phyloP scores from a whole-genome alignment of 805 yeast genomes.

The Limtongia smithiae region DNA sequence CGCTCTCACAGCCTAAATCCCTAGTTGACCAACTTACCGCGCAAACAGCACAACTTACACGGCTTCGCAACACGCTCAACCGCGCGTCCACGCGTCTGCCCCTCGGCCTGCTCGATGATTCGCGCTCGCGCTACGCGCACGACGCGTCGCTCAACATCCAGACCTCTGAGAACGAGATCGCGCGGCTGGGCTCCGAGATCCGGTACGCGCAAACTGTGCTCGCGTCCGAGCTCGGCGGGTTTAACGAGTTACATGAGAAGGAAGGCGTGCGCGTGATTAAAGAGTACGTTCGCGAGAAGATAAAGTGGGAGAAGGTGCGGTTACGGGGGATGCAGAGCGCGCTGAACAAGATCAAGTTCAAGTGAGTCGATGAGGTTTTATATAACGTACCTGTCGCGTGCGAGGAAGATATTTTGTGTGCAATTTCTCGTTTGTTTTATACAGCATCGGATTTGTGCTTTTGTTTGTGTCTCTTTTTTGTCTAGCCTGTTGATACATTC shows the following conservation, averaged over 20 bases:
- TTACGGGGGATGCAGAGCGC: constrained; percentile 23
- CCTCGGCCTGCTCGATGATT: constrained; percentile 36
- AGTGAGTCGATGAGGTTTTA: neutral
- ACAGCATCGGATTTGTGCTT: neutral
- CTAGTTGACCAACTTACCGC: constrained; percentile 32
- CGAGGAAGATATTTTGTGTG: no score
- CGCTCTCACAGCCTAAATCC: constrained; percentile 34
- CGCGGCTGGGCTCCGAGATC: constrained; percentile 35
- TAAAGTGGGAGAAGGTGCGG: constrained; percentile 27
- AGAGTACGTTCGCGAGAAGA: constrained; percentile 22
- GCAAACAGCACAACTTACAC: constrained; percentile 28
- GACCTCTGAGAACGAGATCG: constrained; percentile 33
- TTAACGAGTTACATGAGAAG: constrained; percentile 37
- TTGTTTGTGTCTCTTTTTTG: no score
- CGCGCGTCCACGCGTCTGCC: constrained; percentile 33
- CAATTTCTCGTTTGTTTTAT: neutral
- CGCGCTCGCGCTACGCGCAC: constrained; percentile 36
- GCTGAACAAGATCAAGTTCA: constrained; percentile 12
- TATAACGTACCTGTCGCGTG: no score
- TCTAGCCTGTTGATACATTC: no score
- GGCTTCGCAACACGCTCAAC: constrained; percentile 28
- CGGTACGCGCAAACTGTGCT: constrained; percentile 37
- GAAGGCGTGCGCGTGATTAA: constrained; percentile 33
- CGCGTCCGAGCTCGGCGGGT: constrained; percentile 42
- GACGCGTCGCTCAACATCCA: constrained; percentile 35